phyloP scores from a whole-genome alignment of 768 basidiomycete species.

The Kwoniella dendrophila region DNA sequence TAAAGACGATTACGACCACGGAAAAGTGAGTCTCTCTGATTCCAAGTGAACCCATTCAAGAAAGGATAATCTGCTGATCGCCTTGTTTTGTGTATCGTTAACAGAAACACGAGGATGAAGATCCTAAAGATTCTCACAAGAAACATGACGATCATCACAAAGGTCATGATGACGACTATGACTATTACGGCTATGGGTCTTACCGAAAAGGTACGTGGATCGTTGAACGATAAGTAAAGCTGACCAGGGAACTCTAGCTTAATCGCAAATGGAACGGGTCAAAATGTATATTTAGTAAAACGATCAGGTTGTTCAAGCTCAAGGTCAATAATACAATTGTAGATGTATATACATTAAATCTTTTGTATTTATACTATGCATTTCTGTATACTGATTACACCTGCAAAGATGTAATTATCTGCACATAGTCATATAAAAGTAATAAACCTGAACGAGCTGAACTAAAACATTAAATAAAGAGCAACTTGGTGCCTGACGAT shows the following conservation, averaged over 20 bases:
- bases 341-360: not conserved
- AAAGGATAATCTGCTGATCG: no score
- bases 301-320: not conserved
- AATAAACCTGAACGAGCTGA: no score
- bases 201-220: not conserved
- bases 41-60: no score
- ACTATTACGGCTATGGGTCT: no score
- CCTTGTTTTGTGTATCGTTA: no score
- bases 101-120: not conserved
- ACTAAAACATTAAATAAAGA: no score
- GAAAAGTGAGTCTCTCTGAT: constrained; percentile 6
- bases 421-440: no score
- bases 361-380: constrained; percentile 4
- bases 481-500: no score
- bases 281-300: not conserved
- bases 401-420: no score
- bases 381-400: not conserved
- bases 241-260: not conserved
- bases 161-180: constrained; percentile 2
- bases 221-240: not conserved
- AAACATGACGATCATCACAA: not conserved
- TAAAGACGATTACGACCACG: constrained; percentile 5
- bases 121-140: not conserved
- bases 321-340: not conserved
- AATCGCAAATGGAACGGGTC: not conserved